Conservation (phyloP, 179 eudicot species). For the Vitellaria paradoxa region DNA sequence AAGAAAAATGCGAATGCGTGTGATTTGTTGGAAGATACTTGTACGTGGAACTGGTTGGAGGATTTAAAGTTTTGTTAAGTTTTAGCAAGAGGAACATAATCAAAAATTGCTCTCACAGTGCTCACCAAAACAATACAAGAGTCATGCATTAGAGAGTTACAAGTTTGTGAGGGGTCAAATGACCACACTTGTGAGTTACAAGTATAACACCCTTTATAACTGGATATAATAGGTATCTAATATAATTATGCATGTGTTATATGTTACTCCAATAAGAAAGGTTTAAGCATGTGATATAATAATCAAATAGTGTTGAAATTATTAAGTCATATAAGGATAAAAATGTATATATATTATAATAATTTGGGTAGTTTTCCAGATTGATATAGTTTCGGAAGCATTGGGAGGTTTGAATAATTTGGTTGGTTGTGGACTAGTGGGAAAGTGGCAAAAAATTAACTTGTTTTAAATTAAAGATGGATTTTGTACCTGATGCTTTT, state of each 20-base stretch:
- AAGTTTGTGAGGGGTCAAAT: background rate
- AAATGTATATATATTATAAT: background rate
- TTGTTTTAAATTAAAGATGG: background rate
- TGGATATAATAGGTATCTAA: background rate
- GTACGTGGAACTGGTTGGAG: background rate
- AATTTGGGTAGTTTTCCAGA: background rate
- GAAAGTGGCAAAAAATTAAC: background rate
- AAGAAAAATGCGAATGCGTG: background rate
- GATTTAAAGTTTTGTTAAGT: background rate
- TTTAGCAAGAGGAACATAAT: background rate
- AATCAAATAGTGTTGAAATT: background rate
- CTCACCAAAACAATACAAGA: background rate
- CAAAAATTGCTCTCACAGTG: background rate
- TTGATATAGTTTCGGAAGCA: background rate
- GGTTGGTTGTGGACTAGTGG: background rate
- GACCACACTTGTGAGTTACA: background rate
- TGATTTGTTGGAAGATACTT: background rate
- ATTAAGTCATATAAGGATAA: background rate
- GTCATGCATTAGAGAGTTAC: background rate
- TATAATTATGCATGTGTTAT: background rate
- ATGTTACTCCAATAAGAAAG: background rate
- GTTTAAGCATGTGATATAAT: background rate
- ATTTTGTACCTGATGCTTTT: background rate
- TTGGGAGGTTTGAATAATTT: background rate
- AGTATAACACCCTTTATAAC: background rate